These are phyloP conservation scores for Ophiostoma pallidulum DNA, from an alignment of 2,329 filamentous ascomycete species.

Conservation along the genomic window DNA sequence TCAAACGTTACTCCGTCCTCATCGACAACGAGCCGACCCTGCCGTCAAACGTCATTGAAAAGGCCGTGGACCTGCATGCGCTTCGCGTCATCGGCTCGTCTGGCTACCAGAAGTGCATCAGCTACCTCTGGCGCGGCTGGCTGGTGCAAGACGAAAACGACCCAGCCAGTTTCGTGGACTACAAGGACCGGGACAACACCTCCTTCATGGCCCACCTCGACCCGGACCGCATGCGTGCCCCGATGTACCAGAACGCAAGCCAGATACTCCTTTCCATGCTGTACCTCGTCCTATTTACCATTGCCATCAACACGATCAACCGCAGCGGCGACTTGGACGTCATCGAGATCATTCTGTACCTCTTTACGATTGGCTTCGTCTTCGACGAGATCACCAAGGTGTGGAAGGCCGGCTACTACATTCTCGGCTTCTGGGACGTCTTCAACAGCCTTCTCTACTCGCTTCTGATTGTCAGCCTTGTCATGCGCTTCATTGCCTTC, in stretches of 20 bases:
- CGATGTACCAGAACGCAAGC: constrained; percentile 82
- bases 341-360: constrained; percentile 74
- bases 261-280: constrained; percentile 77
- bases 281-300: constrained; percentile 78
- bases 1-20: constrained; percentile 81
- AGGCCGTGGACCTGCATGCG: constrained; percentile 86
- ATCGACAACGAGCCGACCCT: constrained; percentile 60
- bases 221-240: constrained; percentile 87
- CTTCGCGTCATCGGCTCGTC: constrained; percentile 80
- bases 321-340: constrained; percentile 70
- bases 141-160: constrained; percentile 92
- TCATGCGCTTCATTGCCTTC: constrained; percentile 70
- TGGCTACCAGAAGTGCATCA: constrained; percentile 92
- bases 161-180: constrained; percentile 80
- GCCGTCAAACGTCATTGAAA: constrained; percentile 83
- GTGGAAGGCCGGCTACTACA: constrained; percentile 87
- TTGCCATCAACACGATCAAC: constrained; percentile 91
- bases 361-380: constrained; percentile 86
- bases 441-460: constrained; percentile 82
- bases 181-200: constrained; percentile 69
- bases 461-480: constrained; percentile 67
- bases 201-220: constrained; percentile 76
- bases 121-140: constrained; percentile 91
- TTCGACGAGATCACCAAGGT: constrained; percentile 82
- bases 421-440: constrained; percentile 93